These are phyloP conservation scores for Coemansia sp. DNA, from an alignment of 192 early-diverging fungal species.

Conservation along the genomic window DNA sequence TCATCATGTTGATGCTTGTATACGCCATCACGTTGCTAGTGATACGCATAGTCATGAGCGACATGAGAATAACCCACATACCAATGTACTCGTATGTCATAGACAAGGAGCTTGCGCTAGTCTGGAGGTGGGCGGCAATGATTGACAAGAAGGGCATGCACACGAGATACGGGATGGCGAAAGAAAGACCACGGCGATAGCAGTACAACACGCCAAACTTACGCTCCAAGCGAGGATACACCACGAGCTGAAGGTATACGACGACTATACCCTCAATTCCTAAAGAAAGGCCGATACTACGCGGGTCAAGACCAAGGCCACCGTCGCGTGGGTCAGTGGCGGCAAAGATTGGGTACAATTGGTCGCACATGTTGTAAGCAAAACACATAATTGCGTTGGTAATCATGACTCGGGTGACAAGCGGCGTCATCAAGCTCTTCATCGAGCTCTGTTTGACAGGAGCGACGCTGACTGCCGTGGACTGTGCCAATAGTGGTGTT, in stretches of 20 bases:
- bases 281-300: slow-evolving; percentile 57
- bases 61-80: slow-evolving; percentile 35
- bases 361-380: slow-evolving; percentile 26
- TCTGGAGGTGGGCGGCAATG: neutral
- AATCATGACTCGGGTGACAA: slow-evolving; percentile 18
- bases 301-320: slow-evolving; percentile 58
- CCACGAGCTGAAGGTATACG: slow-evolving; percentile 56
- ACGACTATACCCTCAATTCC: slow-evolving; percentile 42
- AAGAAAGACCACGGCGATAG: slow-evolving; percentile 36
- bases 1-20: slow-evolving; percentile 43
- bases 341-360: slow-evolving; percentile 48
- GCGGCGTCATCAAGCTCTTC: slow-evolving; percentile 25
- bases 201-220: slow-evolving; percentile 51
- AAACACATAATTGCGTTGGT: slow-evolving; percentile 32
- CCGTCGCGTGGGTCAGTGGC: slow-evolving; percentile 43
- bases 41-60: slow-evolving; percentile 22
- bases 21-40: slow-evolving; percentile 30
- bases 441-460: slow-evolving; percentile 15
- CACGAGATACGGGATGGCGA: slow-evolving; percentile 14
- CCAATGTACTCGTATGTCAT: slow-evolving; percentile 14
- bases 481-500: slow-evolving; percentile 19
- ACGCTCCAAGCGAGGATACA: slow-evolving; percentile 50
- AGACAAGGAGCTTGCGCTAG: neutral
- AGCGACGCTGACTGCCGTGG: neutral
- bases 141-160: slow-evolving; percentile 17